Evolutionary conservation across 345 rosid species (phyloP), one percentile per base, ranked within the genome.

Genomic region (Citrus mangshanensis): DNA sequence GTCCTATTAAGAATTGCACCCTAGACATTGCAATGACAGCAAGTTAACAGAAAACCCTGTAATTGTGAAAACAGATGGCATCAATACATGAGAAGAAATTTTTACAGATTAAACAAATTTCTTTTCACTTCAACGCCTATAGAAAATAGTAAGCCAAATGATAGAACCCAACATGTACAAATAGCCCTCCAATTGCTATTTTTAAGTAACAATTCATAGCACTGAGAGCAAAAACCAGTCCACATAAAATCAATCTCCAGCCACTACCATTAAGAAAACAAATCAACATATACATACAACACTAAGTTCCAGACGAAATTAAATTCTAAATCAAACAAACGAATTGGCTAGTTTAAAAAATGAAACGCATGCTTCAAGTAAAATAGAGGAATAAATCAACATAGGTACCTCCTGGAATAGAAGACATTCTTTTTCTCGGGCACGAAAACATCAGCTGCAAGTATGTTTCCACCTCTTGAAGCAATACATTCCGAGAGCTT

Each of bases 401-500:
- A 58, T 27, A 61, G 64, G 5, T 82, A 94, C 99, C 97, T 96
- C 84, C 99, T 87, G 59, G 95, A 96, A 84, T 96, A 96, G 82
- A 96, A 96, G 49, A 93, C 93, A 74, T 87, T 89, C 77, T 84
- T 88, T 62, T 89, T 92, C 21, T 92, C 86, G 9, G 97, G 98
- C 65, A 96, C 98, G 74, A 94, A 96, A 58, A 96, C 92, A 87
- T 96, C 98, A 27, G 95, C 95, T 12, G 82, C 91, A 71, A 92
- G 97, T 85, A 96, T 96, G 88, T 94, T 96, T 42, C 97, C 99
- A 1, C 99, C 94, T 30, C 90, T 90, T 30, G 97, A 89, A 81
- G 99, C 97, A 83, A 94, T 96, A 62, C 98, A 94, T 32, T 96
- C 98, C 4, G 94, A 96, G 32, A 96, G 81, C 77, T 90, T 94